Evolutionary conservation across 768 basidiomycete species (phyloP), one percentile per base, ranked within the genome.

Genomic region (Pulveroboletus sp.): DNA sequence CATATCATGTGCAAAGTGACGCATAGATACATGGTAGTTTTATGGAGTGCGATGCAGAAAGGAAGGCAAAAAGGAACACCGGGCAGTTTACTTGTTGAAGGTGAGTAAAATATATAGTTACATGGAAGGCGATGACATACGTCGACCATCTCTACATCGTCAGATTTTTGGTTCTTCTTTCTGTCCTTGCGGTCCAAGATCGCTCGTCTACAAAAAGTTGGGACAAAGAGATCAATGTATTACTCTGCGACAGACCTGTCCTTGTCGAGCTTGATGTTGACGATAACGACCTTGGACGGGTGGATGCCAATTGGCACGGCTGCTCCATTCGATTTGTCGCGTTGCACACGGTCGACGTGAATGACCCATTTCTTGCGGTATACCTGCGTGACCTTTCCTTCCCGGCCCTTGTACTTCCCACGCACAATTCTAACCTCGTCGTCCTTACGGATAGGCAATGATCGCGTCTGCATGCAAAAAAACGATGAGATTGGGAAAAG

Each of bases 341-440:
- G 84, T 71, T 89, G 86, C 47, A 99, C 93, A 68, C 95, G 91
- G 74, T 99, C 95, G 67, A 99, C 90, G 74, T 97, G 87, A 71
- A 99, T 88, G 47, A 97, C 91, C 90, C 91, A 98, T 73, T 95
- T 94, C 85, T 95, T 95, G 71, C 94, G 89, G 81, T 94, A 95
- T 57, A 97, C 94, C 74, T 94, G 87, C 51, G 90, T 91, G 55
- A 99, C 85, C 77, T 97, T 97, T 65, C 95, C 95, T 79, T 99
- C 95, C 67, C 94, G 84, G 43, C 97, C 95, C 80, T 97, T 97
- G 83, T 97, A 94, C 72, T 95, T 94, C 48, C 95, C 95, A 57
- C 95, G 82, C 52, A 97, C 90, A 62, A 99, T 93, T 66, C 87
- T 78, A 57, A 98, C 95, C 75, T 98, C 95, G 70, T 99, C 95